Percentiles rank a stretch among this genome's conserved stretches.
Evolutionary conservation across 2,329 filamentous ascomycete species (phyloP).

Genomic region (Aspergillus ustus): DNA sequence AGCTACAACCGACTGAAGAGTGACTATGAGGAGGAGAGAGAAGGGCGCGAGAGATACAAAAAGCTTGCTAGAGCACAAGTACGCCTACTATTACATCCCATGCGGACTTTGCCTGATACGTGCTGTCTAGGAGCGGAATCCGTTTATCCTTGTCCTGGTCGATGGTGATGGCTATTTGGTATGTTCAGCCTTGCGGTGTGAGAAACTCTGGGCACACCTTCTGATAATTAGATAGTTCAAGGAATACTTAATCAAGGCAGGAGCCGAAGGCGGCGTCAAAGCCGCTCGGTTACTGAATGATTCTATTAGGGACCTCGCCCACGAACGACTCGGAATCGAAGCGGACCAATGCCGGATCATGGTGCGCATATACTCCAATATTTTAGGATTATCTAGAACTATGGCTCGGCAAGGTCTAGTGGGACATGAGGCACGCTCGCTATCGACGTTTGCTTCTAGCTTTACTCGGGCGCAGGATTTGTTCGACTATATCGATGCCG

Average conservation of each 20-base stretch:
- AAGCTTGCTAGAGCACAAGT: conserved; percentile 53
- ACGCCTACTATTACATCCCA: conserved; percentile 12
- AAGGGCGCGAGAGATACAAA: conserved; percentile 60
- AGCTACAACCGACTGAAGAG: conserved; percentile 61
- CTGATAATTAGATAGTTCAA: conserved; percentile 57
- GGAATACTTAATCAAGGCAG: conserved; percentile 53
- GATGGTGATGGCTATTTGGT: conserved; percentile 65
- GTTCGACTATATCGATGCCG: conserved; percentile 66
- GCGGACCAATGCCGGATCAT: conserved; percentile 59
- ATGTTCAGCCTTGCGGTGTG: conserved; percentile 2
- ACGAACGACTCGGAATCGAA: conserved; percentile 46
- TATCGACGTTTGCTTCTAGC: conserved; percentile 60
- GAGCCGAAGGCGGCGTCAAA: conserved; percentile 59
- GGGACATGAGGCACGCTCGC: conserved; percentile 60
- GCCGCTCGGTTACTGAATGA: conserved; percentile 61
- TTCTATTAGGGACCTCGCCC: conserved; percentile 53
- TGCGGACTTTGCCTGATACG: conserved; percentile 1
- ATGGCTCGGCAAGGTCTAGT: conserved; percentile 55
- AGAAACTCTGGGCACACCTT: too few relatives aligned
- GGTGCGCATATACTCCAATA: conserved; percentile 61
- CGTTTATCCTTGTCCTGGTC: conserved; percentile 65
- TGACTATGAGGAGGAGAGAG: conserved; percentile 62
- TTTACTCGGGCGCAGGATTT: conserved; percentile 63
- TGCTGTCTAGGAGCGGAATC: conserved; percentile 51
- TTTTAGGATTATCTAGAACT: conserved; percentile 57